Percentiles rank a stretch among this genome's conserved stretches.
Conservation (phyloP, 1,139 yeast species). For the Arxiozyma telluris region DNA sequence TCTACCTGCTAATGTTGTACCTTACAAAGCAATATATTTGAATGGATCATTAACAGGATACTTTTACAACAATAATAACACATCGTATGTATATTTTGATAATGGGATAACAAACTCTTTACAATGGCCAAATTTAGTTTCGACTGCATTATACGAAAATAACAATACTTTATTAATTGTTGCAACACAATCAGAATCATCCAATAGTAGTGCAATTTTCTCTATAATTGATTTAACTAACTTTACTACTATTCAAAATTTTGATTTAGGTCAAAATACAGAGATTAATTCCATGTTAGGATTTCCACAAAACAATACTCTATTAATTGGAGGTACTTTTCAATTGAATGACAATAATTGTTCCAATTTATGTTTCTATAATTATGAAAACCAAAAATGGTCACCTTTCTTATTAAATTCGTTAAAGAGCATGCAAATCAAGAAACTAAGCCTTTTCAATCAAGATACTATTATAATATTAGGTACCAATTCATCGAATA, state of each 20-base stretch:
- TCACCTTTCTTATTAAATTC: slow-evolving; percentile 34
- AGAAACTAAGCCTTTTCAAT: slow-evolving; percentile 46
- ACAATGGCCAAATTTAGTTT: slow-evolving; percentile 12
- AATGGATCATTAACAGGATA: slow-evolving; percentile 22
- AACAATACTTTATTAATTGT: slow-evolving; percentile 16
- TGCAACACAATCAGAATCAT: slow-evolving; percentile 6
- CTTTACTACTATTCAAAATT: slow-evolving; percentile 13
- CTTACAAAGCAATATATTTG: slow-evolving; percentile 22
- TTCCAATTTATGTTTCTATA: slow-evolving; percentile 58
- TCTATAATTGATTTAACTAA: slow-evolving; percentile 19
- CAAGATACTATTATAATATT: slow-evolving; percentile 47
- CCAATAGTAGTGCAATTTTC: slow-evolving; percentile 3
- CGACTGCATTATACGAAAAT: slow-evolving; percentile 13
- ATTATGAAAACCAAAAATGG: slow-evolving; percentile 50
- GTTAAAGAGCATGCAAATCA: slow-evolving; percentile 43
- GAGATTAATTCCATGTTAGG: slow-evolving; percentile 46
- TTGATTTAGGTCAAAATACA: background rate
- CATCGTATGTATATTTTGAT: background rate
- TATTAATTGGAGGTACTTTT: slow-evolving; percentile 75
- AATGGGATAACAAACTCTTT: slow-evolving; percentile 3
- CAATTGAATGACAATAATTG: slow-evolving; percentile 42
- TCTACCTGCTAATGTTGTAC: slow-evolving; percentile 5
- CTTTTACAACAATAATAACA: slow-evolving; percentile 18
- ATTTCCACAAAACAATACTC: slow-evolving; percentile 40
- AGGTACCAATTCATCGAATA: slow-evolving; percentile 41